Evolutionary conservation across 306 rosid species (phyloP).

Genomic region (Corylus avellana): DNA sequence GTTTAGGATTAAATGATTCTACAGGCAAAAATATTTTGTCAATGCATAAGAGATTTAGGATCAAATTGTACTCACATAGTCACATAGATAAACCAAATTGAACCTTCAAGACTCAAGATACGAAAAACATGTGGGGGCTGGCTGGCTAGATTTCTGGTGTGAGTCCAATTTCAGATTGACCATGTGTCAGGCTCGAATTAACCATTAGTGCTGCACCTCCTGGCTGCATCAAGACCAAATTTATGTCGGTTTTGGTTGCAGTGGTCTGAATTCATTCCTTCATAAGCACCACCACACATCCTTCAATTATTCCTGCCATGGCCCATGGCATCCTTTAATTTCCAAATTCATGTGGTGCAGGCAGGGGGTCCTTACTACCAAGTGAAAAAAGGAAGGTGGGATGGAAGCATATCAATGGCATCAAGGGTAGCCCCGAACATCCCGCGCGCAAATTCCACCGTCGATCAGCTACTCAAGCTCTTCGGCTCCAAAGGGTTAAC

Average conservation of each 20-base stretch:
- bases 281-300: not conserved
- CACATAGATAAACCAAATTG: too few relatives aligned
- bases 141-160: not conserved
- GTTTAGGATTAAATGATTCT: too few relatives aligned
- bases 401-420: constrained; percentile 84
- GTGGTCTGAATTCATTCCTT: not conserved
- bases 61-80: too few relatives aligned
- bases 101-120: too few relatives aligned
- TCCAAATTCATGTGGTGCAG: constrained; percentile 27
- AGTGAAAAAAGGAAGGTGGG: constrained; percentile 92
- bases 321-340: not conserved
- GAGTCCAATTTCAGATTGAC: not conserved
- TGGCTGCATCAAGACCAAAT: not conserved
- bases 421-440: constrained; percentile 67
- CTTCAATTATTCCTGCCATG: not conserved
- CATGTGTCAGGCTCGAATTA: not conserved
- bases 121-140: not conserved
- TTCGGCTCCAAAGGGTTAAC: constrained; percentile 71
- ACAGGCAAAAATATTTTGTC: too few relatives aligned
- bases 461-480: constrained; percentile 74
- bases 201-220: not conserved
- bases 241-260: not conserved
- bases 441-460: constrained; percentile 74
- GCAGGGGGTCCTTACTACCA: constrained; percentile 91
- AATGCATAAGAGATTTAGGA: too few relatives aligned